Evolutionary conservation across 208 protist genomes (phyloP).

Genomic region (Leishmania aethiopica): DNA sequence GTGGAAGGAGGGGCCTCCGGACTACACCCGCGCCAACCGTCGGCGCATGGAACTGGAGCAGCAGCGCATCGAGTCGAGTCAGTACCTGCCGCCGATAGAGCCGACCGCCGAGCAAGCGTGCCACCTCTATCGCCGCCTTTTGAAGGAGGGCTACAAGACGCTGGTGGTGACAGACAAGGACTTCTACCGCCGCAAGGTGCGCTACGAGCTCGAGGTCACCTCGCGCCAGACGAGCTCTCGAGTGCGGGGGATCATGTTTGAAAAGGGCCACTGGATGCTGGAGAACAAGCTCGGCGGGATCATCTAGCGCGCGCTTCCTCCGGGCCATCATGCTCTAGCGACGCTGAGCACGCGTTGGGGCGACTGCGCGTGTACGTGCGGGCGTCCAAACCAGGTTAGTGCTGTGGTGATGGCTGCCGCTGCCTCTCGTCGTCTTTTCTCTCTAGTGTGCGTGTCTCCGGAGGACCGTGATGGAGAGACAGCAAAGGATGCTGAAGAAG

Average conservation of each 20-base stretch:
- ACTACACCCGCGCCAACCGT: conserved; percentile 73
- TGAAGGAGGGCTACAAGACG: conserved; percentile 53
- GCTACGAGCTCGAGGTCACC: conserved; percentile 89
- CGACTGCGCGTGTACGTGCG: not conserved
- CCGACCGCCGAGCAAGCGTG: conserved; percentile 68
- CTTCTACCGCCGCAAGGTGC: conserved; percentile 73
- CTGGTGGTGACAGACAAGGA: conserved; percentile 78
- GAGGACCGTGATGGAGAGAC: not conserved
- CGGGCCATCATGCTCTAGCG: not conserved
- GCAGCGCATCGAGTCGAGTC: conserved; percentile 56
- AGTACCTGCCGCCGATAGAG: conserved; percentile 67
- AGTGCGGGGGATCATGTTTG: conserved; percentile 91
- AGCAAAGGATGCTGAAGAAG: not conserved
- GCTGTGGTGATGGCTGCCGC: not conserved
- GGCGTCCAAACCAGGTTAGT: not conserved
- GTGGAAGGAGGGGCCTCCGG: conserved; percentile 77
- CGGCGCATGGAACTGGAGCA: conserved; percentile 65
- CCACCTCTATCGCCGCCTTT: conserved; percentile 67
- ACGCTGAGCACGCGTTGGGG: not conserved
- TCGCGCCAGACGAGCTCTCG: conserved; percentile 82
- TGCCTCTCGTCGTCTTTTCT: not conserved
- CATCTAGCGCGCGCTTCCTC: conserved; percentile 33
- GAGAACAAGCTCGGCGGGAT: conserved; percentile 83
- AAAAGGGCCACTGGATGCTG: conserved; percentile 86
- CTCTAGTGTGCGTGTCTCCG: not conserved